phyloP scores from a whole-genome alignment of 257 asterid species.

The Mitragyna speciosa region DNA sequence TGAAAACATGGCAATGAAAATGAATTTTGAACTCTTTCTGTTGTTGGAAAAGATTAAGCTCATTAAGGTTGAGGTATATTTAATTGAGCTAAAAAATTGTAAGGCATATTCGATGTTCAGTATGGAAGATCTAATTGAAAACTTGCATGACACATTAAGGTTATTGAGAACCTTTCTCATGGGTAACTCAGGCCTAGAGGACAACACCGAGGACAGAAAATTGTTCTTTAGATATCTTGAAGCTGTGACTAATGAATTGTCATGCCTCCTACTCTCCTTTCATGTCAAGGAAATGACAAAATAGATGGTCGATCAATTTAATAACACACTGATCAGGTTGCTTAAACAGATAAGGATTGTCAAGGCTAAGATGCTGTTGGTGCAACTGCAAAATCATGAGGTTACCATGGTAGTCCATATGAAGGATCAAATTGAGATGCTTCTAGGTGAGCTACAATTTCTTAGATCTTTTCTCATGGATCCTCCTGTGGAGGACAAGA shows the following conservation, averaged over 20 bases:
- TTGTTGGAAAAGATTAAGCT: background rate
- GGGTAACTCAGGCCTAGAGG: background rate
- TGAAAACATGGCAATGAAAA: background rate
- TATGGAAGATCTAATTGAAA: background rate
- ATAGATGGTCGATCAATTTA: background rate
- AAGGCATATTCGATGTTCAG: background rate
- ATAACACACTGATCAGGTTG: background rate
- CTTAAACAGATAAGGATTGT: background rate
- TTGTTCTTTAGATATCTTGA: background rate
- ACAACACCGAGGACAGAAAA: background rate
- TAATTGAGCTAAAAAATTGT: background rate
- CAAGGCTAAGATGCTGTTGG: background rate
- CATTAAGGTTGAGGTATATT: background rate
- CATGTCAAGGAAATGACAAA: background rate
- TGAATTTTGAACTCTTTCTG: background rate
- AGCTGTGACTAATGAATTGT: background rate
- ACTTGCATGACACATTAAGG: background rate
- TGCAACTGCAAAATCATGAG: background rate
- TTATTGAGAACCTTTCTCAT: background rate
- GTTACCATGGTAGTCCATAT: background rate
- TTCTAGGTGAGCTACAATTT: constrained; percentile 3
- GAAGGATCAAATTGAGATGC: background rate
- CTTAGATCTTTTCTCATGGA: background rate
- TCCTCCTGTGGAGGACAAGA: background rate
- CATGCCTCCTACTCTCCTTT: background rate